Evolutionary conservation across 2,329 filamentous ascomycete genomes (phyloP), one percentile per base, ranked within the genome.

Genomic region (Penicillium sp.): DNA sequence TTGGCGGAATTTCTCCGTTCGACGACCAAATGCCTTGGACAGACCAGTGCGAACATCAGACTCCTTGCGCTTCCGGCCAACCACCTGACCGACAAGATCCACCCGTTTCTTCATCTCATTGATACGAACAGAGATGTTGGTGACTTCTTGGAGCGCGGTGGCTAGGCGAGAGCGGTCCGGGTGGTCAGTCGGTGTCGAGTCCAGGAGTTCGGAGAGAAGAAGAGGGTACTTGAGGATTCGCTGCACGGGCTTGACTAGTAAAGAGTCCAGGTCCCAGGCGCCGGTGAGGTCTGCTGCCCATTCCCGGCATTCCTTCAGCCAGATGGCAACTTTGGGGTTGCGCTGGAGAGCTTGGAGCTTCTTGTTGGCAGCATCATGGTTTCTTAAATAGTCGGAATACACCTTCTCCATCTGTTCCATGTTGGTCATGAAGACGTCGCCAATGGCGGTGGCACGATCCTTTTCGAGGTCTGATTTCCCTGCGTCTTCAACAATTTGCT

Each of bases 241-340:
- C 65, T 98, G 92, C 62, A 94, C 89, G 1, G 92, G 92, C 64
- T 98, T 98, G 58, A 98, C 90, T 13, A 98, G 76, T n/a, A 98
- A 72, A 0, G 92, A 94, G 62, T 95, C 89, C 44, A 98, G 66
- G 62, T 94, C 85, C 92, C 92, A 98, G 0, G 92, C 90, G 16
- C 82, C 80, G 0, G 92, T 98, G 47, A 98, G 75, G 59, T 95
- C 92, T 52, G 87, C 85, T 9, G 90, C 89, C 56, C 90, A 89
- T 52, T 87, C 81, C 56, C 92, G 88, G 65, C 92, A 98, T 63
- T 95, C 90, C 41, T 83, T 83, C 32, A 96, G 73, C 92, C 92
- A 98, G 34, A 94, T 76, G 30, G 71, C 69, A 29, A 82, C 73
- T 14, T 83, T 72, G 68, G 81, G 60, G 72, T 83, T 49, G 15